A percentile compares a stretch with the other conserved stretches of the same genome.
These are phyloP conservation scores for Calonectria multiphialidica DNA, from an alignment of 2,329 filamentous ascomycete genomes.

Conservation along the genomic window DNA sequence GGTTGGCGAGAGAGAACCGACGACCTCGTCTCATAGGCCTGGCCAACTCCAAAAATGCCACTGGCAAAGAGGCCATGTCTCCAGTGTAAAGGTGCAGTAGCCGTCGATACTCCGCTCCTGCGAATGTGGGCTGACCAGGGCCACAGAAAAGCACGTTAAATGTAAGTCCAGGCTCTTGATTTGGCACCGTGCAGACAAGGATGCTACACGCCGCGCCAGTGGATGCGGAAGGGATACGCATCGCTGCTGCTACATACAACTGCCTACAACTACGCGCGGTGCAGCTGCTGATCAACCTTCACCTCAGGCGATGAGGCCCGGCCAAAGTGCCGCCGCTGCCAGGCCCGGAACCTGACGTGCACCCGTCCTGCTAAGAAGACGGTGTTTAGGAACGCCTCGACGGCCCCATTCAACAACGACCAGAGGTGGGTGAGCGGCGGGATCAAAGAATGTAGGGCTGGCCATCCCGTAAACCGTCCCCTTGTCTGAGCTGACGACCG, in stretches of 20 bases:
- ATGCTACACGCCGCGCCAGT: not conserved
- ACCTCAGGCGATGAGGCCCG: constrained; percentile 52
- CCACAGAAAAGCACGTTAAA: constrained; percentile 51
- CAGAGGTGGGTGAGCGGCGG: constrained; percentile 53
- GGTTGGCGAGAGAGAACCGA: constrained; percentile 21
- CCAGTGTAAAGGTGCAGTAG: constrained; percentile 50
- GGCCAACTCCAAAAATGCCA: constrained; percentile 42
- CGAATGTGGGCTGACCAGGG: constrained; percentile 25
- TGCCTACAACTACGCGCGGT: not conserved
- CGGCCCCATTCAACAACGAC: constrained; percentile 48
- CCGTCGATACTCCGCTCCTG: not conserved
- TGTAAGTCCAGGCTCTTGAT: constrained; percentile 40
- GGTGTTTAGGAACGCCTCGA: constrained; percentile 52
- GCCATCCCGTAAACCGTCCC: not conserved
- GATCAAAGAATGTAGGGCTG: constrained; percentile 48
- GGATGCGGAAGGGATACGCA: not conserved
- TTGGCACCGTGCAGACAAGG: constrained; percentile 1
- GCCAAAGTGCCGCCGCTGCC: constrained; percentile 51
- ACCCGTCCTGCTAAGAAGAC: constrained; percentile 49
- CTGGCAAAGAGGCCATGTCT: constrained; percentile 49
- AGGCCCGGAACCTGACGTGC: constrained; percentile 48
- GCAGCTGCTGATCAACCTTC: not conserved
- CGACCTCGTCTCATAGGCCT: not conserved
- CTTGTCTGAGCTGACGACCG: not conserved
- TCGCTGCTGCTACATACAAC: not conserved